phyloP scores from a whole-genome alignment of 1,284 basidiomycete species.

The Fistulinella staudtii region DNA sequence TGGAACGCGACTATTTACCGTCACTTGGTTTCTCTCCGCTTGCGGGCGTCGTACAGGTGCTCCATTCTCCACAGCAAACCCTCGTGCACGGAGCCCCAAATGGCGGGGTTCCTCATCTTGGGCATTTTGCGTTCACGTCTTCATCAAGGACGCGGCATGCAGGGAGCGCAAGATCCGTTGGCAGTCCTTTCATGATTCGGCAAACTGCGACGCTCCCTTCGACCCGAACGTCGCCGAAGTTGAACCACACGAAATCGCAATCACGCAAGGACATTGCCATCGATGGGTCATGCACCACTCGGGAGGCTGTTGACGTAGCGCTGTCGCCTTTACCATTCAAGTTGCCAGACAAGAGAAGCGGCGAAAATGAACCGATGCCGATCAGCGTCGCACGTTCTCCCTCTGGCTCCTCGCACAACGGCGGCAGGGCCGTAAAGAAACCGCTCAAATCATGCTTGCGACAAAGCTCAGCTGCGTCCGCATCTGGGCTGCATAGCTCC shows the following conservation, averaged over 20 bases:
- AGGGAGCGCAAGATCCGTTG: neutral
- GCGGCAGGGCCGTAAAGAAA: conserved; percentile 1
- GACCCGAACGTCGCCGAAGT: conserved; percentile 2
- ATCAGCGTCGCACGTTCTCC: neutral
- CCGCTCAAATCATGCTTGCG: conserved; percentile 15
- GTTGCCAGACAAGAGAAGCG: no score
- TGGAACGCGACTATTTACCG: conserved; percentile 9
- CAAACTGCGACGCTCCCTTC: neutral
- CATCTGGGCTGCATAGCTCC: neutral
- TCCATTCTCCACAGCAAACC: conserved; percentile 2
- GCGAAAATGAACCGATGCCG: no score
- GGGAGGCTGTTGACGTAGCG: no score
- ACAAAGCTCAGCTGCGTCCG: neutral
- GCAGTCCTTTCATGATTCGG: no score
- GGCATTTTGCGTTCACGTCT: neutral
- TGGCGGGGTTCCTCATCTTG: neutral
- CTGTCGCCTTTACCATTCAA: no score
- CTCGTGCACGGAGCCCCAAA: neutral
- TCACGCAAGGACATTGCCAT: conserved; percentile 12
- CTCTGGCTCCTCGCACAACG: neutral
- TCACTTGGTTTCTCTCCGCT: conserved; percentile 22
- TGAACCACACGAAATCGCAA: conserved; percentile 8
- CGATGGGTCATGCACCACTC: conserved; percentile 6
- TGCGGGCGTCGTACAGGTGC: conserved; percentile 1
- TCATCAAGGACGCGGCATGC: neutral